Evolutionary conservation across 176 grass and related monocot genomes (phyloP).

Genomic region (Saccharum spontaneum): DNA sequence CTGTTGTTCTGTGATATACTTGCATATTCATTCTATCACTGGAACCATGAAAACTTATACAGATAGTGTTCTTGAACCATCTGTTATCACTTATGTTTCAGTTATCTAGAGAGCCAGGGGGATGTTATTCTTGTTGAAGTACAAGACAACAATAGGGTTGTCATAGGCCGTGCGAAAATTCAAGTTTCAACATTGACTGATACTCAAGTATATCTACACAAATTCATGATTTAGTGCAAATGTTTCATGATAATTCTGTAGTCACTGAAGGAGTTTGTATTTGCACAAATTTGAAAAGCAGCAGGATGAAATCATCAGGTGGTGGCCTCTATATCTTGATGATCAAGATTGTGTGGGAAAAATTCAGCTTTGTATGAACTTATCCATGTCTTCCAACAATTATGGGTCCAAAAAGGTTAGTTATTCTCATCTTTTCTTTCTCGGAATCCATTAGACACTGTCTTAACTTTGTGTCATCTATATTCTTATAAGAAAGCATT

Average conservation of each 20-base stretch:
- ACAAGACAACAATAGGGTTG: constrained; percentile 63
- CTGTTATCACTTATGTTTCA: constrained; percentile 38
- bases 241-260: constrained; percentile 23
- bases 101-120: constrained; percentile 72
- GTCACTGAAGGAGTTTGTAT: constrained; percentile 14
- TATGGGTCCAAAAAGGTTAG: constrained; percentile 67
- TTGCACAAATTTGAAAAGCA: constrained; percentile 36
- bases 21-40: neutral
- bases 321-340: constrained; percentile 80
- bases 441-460: neutral
- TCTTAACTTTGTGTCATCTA: constrained; percentile 2
- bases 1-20: neutral
- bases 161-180: constrained; percentile 70
- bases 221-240: neutral
- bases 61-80: constrained; percentile 24
- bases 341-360: constrained; percentile 83
- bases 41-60: neutral
- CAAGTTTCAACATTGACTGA: constrained; percentile 70
- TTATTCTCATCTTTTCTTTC: constrained; percentile 26
- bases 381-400: constrained; percentile 60
- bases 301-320: constrained; percentile 69
- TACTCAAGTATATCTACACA: constrained; percentile 59
- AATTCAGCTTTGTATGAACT: constrained; percentile 76
- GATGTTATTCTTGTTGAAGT: constrained; percentile 79
- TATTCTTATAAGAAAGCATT: neutral